Conservation (phyloP, 768 basidiomycete species). For the Goffeauzyma gilvescens region DNA sequence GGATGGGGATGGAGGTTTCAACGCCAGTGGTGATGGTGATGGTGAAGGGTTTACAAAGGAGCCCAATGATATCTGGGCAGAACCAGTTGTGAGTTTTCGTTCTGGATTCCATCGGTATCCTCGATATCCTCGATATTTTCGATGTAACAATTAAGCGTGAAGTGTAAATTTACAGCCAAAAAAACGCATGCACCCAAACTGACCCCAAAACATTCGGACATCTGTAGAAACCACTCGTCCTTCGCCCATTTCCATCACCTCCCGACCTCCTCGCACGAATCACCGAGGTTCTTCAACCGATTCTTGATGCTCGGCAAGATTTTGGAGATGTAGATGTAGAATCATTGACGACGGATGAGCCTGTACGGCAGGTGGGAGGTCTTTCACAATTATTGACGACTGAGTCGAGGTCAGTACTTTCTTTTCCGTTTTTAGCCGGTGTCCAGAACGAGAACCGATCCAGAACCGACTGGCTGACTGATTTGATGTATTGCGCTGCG, state of each 20-base stretch:
- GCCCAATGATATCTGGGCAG: conserved; percentile 19
- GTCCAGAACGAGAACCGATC: background rate
- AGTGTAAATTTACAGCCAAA: no score
- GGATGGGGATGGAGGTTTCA: no score
- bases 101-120: conserved; percentile 3
- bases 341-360: conserved; percentile 46
- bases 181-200: no score
- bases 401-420: conserved; percentile 45
- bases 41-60: conserved; percentile 37
- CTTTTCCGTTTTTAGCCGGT: background rate
- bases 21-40: no score
- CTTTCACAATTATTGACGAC: conserved; percentile 58
- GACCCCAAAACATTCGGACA: no score
- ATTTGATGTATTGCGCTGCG: no score
- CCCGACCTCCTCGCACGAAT: conserved; percentile 45
- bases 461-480: background rate
- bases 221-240: conserved; percentile 43
- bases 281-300: conserved; percentile 45
- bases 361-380: conserved; percentile 61
- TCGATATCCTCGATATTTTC: background rate
- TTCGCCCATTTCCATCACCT: conserved; percentile 48
- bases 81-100: conserved; percentile 16
- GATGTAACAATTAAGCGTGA: no score
- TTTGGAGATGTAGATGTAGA: conserved; percentile 36
- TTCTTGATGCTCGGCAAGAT: conserved; percentile 36